Evolutionary conservation across 1,139 yeast genomes (phyloP), one percentile per base, ranked within the genome.

Genomic region (Trichomonascaceae sp.): DNA sequence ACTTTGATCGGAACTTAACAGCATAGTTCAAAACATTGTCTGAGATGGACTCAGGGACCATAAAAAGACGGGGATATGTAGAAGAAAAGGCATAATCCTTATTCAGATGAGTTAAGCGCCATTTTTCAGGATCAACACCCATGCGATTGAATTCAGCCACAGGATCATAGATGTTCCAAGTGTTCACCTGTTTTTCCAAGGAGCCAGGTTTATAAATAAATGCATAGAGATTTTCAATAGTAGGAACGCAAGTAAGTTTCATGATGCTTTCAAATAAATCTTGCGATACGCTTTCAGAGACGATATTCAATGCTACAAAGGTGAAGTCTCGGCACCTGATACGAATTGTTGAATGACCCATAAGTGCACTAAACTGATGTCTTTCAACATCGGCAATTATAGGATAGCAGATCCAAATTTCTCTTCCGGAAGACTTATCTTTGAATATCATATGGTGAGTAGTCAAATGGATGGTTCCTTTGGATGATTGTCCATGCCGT

Each of bases 391-490:
- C 74, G 49, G 83, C 86, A 48, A 91, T 84, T 61, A 91, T 82
- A 0, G 98, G 98, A 69, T 91, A 93, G 57, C 96, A 87, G 39
- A 90, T 79, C 99, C 99, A 93, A 20, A 89, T 80, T 66, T 93
- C 98, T 57, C 84, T 64, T 36, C 73, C 41, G 74, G 71, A 32
- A 68, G 69, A 53, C 58, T 61, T n/a, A 59, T 68, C 75, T 54
- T 79, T 80, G 69, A 91, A 91, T 22, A 93, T 93, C 65, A 93
- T 74, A 72, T 93, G 99, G 68, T 85, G 91, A 1, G 91, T 82
- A 1, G 96, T 87, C 54, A 93, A 72, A 59, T 87, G 87, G 44
- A 93, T 73, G 5, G 85, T 79, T 1, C 98, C 99, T 8, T 70
- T 70, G 36, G 80, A 73, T 47, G 81, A 74, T 53, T 74, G 75